A percentile compares a stretch with the other conserved stretches of the same genome.
phyloP scores from a whole-genome alignment of 192 early-diverging fungal genomes.

The Chytriomyces sp. region DNA sequence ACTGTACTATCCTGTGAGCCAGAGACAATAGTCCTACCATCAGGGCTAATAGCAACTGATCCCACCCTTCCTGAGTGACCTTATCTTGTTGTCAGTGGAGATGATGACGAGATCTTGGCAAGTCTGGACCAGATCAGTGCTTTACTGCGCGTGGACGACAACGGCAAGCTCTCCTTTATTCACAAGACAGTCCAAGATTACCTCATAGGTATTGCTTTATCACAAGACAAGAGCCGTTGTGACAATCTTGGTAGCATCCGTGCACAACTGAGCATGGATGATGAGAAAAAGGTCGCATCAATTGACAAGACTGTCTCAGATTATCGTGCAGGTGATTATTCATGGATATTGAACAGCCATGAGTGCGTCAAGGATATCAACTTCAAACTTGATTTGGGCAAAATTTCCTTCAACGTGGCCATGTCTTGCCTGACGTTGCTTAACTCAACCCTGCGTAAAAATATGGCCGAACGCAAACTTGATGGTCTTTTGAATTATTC shows the following conservation, averaged over 20 bases:
- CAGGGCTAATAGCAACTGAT: constrained; percentile 11
- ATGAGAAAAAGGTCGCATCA: too few species aligned
- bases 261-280: too few species aligned
- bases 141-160: background rate
- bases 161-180: background rate
- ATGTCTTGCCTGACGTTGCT: background rate
- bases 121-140: background rate
- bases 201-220: background rate
- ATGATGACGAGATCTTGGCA: background rate
- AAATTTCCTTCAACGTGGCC: background rate
- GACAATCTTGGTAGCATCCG: too few species aligned
- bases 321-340: too few species aligned
- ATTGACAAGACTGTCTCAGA: too few species aligned
- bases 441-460: background rate
- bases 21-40: constrained; percentile 5
- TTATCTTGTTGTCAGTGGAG: too few species aligned
- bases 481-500: background rate
- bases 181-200: background rate
- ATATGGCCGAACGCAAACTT: background rate
- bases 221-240: too few species aligned
- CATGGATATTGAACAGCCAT: too few species aligned
- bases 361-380: too few species aligned
- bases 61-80: too few species aligned
- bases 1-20: constrained; percentile 6
- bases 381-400: background rate